A percentile compares a stretch with the other conserved stretches of the same genome.
Evolutionary conservation across 352 stramenopile species (phyloP).

Genomic region (Globisporangium emineosum): DNA sequence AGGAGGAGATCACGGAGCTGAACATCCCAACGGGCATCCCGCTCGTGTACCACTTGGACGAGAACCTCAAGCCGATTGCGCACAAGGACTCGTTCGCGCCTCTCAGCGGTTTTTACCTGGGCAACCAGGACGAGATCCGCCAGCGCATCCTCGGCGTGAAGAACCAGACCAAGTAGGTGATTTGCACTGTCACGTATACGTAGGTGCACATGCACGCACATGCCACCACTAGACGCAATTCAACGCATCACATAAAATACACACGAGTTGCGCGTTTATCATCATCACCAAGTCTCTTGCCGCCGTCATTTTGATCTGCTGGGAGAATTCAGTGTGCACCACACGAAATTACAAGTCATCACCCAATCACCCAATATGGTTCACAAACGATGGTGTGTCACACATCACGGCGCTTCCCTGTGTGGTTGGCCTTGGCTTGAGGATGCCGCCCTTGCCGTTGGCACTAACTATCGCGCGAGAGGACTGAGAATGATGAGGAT

Average conservation of each 20-base stretch:
- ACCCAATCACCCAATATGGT: neutral
- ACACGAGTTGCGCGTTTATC: neutral
- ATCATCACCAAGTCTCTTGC: neutral
- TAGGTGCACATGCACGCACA: too few relatives aligned
- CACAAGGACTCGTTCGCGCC: conserved; percentile 86
- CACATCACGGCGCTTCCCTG: too few relatives aligned
- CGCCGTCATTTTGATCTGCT: neutral
- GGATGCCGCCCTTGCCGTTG: neutral
- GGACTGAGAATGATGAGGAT: conserved; percentile 32
- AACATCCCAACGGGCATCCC: conserved; percentile 92
- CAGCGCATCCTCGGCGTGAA: conserved; percentile 96
- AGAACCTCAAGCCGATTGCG: conserved; percentile 80
- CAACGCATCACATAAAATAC: neutral
- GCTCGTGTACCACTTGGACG: conserved; percentile 87
- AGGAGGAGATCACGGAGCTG: conserved; percentile 93
- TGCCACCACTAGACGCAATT: neutral
- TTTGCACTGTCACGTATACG: too few relatives aligned
- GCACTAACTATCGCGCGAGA: neutral
- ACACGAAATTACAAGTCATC: neutral
- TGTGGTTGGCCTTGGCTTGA: conserved; percentile 11
- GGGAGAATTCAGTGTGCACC: neutral
- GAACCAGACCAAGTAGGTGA: conserved; percentile 95
- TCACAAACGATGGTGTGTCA: too few relatives aligned
- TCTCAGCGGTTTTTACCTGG: conserved; percentile 77
- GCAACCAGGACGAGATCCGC: conserved; percentile 96